Evolutionary conservation across 495 filamentous ascomycete genomes (phyloP).

Genomic region (Talaromyces thailandensis): DNA sequence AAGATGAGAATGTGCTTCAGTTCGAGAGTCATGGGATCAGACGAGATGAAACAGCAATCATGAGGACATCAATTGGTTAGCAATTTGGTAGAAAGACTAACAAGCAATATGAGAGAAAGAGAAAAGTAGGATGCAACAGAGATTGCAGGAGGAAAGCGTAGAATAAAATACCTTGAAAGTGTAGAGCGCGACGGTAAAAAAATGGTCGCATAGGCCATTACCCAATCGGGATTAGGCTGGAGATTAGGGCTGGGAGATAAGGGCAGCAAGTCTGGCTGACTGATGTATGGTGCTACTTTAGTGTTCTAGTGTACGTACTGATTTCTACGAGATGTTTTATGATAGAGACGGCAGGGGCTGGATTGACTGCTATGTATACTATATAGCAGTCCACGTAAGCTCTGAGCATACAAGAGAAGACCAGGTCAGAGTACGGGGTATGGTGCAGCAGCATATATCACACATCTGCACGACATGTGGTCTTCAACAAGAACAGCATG

Average conservation of each 20-base stretch:
- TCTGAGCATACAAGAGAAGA: too few relatives aligned
- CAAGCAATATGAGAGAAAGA: background rate
- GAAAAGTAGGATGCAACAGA: background rate
- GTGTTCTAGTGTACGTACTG: too few relatives aligned
- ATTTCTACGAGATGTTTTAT: too few relatives aligned
- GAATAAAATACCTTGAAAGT: background rate
- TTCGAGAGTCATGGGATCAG: background rate
- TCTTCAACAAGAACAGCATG: too few relatives aligned
- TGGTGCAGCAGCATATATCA: too few relatives aligned
- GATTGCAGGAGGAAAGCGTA: background rate
- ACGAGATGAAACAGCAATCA: background rate
- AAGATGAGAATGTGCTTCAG: background rate
- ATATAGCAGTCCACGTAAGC: background rate
- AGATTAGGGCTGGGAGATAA: background rate
- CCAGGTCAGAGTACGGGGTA: too few relatives aligned
- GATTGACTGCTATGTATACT: background rate
- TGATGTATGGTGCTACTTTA: too few relatives aligned
- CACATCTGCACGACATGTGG: too few relatives aligned
- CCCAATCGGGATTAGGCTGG: background rate
- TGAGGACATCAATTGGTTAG: background rate
- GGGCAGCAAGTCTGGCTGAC: background rate
- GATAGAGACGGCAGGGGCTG: too few relatives aligned
- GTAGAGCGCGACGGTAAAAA: too few relatives aligned
- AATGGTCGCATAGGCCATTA: background rate
- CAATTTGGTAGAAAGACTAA: background rate